A percentile compares a stretch with the other conserved stretches of the same genome.
Evolutionary conservation across 2,329 filamentous ascomycete species (phyloP).

Genomic region (Zasmidium angulare): DNA sequence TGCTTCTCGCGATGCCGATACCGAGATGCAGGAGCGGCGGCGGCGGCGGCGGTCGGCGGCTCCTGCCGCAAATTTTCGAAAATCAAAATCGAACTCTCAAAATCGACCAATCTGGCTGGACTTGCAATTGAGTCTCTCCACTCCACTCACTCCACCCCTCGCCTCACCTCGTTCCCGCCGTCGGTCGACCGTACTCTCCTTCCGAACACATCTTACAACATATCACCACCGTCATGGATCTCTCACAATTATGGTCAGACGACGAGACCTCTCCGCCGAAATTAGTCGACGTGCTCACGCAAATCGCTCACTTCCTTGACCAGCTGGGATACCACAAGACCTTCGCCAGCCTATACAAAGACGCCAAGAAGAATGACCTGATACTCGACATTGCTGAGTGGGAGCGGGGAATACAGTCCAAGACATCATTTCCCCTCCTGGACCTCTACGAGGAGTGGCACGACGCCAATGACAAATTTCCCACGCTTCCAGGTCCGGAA

Average conservation of each 20-base stretch:
- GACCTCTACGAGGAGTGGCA: constrained; percentile 28
- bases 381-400: constrained; percentile 23
- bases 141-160: not conserved
- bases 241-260: constrained; percentile 14
- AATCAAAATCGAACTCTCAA: no score
- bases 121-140: not conserved
- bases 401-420: constrained; percentile 20
- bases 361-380: constrained; percentile 33
- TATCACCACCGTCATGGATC: not conserved
- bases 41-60: no score
- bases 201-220: not conserved
- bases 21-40: no score
- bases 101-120: not conserved
- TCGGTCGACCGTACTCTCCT: not conserved
- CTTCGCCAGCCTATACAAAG: constrained; percentile 30
- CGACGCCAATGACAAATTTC: constrained; percentile 19
- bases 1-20: no score
- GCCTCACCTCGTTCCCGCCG: not conserved
- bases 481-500: constrained; percentile 14
- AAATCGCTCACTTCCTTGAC: constrained; percentile 32
- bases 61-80: no score
- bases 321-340: constrained; percentile 35
- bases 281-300: constrained; percentile 24
- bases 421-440: constrained; percentile 22
- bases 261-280: constrained; percentile 14